Base-by-base conservation (phyloP, 1,284 basidiomycete genomes). In the Sporisorium scitamineum region DNA sequence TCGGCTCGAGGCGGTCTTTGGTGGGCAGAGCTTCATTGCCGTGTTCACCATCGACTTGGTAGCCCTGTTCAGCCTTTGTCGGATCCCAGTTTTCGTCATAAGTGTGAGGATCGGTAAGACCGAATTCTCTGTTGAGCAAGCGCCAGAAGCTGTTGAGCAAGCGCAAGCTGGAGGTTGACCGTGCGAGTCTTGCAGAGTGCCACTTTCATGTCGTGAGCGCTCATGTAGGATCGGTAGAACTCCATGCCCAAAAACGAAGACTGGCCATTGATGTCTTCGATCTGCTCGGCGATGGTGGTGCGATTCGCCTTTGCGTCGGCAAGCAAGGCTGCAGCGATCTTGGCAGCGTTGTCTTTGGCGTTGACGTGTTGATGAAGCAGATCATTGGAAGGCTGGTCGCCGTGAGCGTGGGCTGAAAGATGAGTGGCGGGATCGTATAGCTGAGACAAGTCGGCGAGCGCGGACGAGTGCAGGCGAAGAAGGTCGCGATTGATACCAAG, bases 211-310 rank as follows among this genome's bases (percentile, higher is more conserved):
- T 88, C 86, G 24, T 83, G 81, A 0, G 86, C 81, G 16, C 86
- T 84, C 14, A 88, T 78, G 22, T 86, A 81, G 0, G 87, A 87
- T 11, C 83, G 78, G n/a, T 85, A 86, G 29, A 88, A 73, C 66
- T 89, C 88, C 37, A 88, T 79, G 39, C 60, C 67, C 34, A 78
- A 53, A 39, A 67, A 73, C 80, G 81, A 3, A 1, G 63, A 55
- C 52, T 52, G 42, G 16, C 72, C 72, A 18, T 58, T 63, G 50
- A 75, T 60, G 16, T 50, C 53, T 16, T 60, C 59, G 34, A 63
- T n/a, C 44, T 75, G 63, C 31, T 70, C 60, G 14, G 63, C 55
- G 16, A 67, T 16, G 39, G 53, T 42, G n/a, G 32, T n/a, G 2
- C 67, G 63, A 13, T 59, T 63, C 22, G 54, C 47, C 31, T 75